These are phyloP conservation scores for Lentinula edodes DNA, from an alignment of 768 basidiomycete genomes.

Conservation along the genomic window DNA sequence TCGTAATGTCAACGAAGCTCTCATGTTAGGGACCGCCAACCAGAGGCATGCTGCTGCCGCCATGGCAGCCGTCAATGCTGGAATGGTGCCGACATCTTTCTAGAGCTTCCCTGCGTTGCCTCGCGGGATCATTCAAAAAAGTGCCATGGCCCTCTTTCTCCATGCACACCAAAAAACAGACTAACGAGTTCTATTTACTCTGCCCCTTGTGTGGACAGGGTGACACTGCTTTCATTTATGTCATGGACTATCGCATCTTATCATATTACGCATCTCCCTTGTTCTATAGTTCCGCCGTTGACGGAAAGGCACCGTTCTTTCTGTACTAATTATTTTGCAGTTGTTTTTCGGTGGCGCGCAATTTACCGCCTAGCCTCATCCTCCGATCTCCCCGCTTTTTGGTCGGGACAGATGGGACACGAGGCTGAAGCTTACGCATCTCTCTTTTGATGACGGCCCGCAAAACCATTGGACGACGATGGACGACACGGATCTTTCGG, in stretches of 20 bases:
- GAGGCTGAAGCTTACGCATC: neutral
- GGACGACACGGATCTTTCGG: slow-evolving; percentile 41
- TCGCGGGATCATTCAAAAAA: slow-evolving; percentile 14
- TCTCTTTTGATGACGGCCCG: neutral
- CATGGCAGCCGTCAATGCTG: slow-evolving; percentile 43
- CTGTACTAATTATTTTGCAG: neutral
- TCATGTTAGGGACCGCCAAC: slow-evolving; percentile 82
- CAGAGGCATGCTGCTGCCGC: slow-evolving; percentile 62
- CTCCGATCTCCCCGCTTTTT: slow-evolving; percentile 1
- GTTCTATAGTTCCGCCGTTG: slow-evolving; percentile 25
- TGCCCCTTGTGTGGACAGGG: slow-evolving; percentile 40
- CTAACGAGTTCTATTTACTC: slow-evolving; percentile 34
- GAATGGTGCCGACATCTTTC: slow-evolving; percentile 34
- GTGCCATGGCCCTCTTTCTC: slow-evolving; percentile 4
- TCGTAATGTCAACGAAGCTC: slow-evolving; percentile 81
- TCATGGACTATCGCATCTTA: slow-evolving; percentile 41
- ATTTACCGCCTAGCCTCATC: neutral
- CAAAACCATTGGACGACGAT: slow-evolving; percentile 35
- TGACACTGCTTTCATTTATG: slow-evolving; percentile 48
- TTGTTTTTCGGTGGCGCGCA: neutral
- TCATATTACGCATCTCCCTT: slow-evolving; percentile 39
- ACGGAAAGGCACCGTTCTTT: slow-evolving; percentile 7
- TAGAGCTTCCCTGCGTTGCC: slow-evolving; percentile 32
- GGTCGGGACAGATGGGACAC: slow-evolving; percentile 2
- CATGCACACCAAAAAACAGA: slow-evolving; percentile 17